Base-by-base conservation (phyloP, 805 yeast genomes). In the Peterozyma toletana region DNA sequence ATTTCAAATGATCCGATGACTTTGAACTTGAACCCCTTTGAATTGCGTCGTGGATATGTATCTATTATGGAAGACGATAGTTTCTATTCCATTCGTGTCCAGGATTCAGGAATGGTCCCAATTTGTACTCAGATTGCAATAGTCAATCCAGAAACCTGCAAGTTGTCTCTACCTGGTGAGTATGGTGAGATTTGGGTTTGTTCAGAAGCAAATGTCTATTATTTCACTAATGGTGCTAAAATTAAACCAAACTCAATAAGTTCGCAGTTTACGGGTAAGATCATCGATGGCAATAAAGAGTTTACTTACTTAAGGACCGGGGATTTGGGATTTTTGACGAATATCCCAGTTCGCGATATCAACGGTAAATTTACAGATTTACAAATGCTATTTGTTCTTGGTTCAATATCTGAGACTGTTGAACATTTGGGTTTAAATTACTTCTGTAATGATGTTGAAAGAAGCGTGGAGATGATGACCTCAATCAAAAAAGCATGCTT, bases 181-280 rank as follows among this genome's bases (percentile, higher is more conserved):
- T 80, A 78, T 60, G 99, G 99, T 31, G 99, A 93, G 63, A 88
- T 93, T 35, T 93, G 98, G 98, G 95, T 91, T 2, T 78, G 86
- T 50, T 85, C 96, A 1, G 96, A 88, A 50, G 95, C 91, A 1
- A 89, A 84, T 52, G 83, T 80, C 29, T 60, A 70, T 11, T 76
- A 78, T 6, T 82, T 79, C 57, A 75, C 78, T 35, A 69, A 75
- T 41, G 79, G 79, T 3, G 39, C 42, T 13, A 48, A 49, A 16
- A 51, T 50, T 16, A 45, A 43, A 18, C 38, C 37, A 17, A 37
- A 37, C 13, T 54, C 53, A 1, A 69, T 68, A 5, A 60, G 66
- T 10, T 67, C 68, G 16, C 85, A 85, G 50, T 78, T 86, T 51
- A 62, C 66, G 18, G 91, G 89, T 13, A 74, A 70, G 43, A 76